phyloP scores from a whole-genome alignment of 139 green algal species.

The Chlamydomonas asymmetrica region DNA sequence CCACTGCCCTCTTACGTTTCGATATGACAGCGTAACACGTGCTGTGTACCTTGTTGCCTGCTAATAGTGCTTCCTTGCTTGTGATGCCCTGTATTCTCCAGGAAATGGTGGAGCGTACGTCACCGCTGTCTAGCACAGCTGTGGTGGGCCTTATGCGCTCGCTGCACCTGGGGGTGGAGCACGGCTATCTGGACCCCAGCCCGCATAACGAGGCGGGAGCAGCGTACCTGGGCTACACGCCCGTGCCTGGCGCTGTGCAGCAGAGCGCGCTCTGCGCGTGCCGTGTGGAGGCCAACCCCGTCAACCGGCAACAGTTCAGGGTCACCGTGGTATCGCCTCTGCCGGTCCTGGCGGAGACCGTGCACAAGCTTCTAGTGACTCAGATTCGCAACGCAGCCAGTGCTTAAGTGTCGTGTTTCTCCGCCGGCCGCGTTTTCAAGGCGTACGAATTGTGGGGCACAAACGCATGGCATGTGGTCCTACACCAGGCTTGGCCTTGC shows the following conservation, averaged over 20 bases:
- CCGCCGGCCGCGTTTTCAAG: too few species aligned
- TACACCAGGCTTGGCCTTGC: too few species aligned
- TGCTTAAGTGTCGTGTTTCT: too few species aligned
- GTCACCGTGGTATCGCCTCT: constrained; percentile 63
- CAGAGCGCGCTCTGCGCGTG: constrained; percentile 33
- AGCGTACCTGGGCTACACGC: constrained; percentile 36
- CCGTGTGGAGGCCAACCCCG: constrained; percentile 76
- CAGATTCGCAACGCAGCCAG: constrained; percentile 15
- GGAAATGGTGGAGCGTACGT: too few species aligned
- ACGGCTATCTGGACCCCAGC: constrained; percentile 56
- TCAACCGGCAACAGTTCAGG: constrained; percentile 67
- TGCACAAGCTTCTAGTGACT: constrained; percentile 33
- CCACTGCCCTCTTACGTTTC: too few species aligned
- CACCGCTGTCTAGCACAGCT: background rate
- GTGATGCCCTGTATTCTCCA: too few species aligned
- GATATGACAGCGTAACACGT: too few species aligned
- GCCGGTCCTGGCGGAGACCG: constrained; percentile 23
- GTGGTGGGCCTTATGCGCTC: constrained; percentile 18
- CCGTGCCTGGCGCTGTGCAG: constrained; percentile 20
- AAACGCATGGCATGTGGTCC: too few species aligned
- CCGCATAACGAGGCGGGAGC: constrained; percentile 58
- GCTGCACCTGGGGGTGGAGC: constrained; percentile 46
- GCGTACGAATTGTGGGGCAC: too few species aligned
- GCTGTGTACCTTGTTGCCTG: too few species aligned
- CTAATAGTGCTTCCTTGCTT: too few species aligned